These are phyloP conservation scores for Forsythia suspensa DNA, from an alignment of 257 asterid species.

Conservation along the genomic window DNA sequence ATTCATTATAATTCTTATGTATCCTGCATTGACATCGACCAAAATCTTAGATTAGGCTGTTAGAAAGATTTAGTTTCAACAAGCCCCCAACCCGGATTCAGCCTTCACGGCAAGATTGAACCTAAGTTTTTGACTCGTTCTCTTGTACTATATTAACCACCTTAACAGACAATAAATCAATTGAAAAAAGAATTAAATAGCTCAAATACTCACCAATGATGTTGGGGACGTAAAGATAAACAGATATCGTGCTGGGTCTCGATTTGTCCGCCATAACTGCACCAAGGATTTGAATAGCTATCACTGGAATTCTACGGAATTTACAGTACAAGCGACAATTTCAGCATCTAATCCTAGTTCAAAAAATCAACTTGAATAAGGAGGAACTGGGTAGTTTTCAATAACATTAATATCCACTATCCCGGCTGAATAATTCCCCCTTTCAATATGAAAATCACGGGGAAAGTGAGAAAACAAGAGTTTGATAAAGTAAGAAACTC, in stretches of 20 bases:
- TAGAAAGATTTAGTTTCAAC: not conserved
- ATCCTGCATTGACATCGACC: slow-evolving; percentile 45
- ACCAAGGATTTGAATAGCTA: not conserved
- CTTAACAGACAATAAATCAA: not conserved
- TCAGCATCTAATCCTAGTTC: not conserved
- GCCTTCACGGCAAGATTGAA: not conserved
- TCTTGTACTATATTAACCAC: not conserved
- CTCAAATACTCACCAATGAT: slow-evolving; percentile 57
- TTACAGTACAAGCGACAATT: not conserved
- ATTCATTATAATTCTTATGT: slow-evolving; percentile 80
- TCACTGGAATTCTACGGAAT: not conserved
- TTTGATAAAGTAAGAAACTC: not conserved
- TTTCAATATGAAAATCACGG: not conserved
- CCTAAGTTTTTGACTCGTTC: too few relatives aligned
- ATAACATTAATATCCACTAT: not conserved
- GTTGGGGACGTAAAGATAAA: slow-evolving; percentile 90
- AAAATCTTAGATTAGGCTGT: not conserved
- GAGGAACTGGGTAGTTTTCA: not conserved
- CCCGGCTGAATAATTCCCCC: not conserved
- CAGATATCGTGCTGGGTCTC: slow-evolving; percentile 56
- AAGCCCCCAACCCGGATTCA: not conserved
- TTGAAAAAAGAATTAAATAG: not conserved
- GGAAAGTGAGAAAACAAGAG: not conserved
- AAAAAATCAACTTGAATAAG: not conserved
- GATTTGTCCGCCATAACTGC: slow-evolving; percentile 54